These are phyloP conservation scores for Ceratocystis destructans DNA, from an alignment of 2,329 filamentous ascomycete species.

Conservation along the genomic window DNA sequence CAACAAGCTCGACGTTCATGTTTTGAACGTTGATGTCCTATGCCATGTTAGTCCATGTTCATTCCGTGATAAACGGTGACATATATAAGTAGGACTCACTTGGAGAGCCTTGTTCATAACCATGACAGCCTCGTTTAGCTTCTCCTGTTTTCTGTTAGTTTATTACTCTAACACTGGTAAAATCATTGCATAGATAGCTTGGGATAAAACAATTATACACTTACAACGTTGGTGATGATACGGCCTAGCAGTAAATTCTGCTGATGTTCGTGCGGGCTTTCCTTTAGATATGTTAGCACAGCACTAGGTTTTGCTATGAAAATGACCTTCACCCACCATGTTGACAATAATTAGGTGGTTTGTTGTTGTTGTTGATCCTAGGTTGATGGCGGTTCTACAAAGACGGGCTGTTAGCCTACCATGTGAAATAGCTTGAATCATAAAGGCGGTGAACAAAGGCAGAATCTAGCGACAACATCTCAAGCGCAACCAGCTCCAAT, in stretches of 20 bases:
- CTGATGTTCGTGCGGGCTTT: slow-evolving; percentile 95
- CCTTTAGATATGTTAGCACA: slow-evolving; percentile 34
- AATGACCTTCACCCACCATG: background rate
- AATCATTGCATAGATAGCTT: too few relatives aligned
- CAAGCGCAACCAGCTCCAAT: background rate
- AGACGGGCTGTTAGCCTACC: background rate
- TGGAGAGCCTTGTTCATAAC: slow-evolving; percentile 87
- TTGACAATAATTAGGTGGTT: background rate
- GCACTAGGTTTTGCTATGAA: background rate
- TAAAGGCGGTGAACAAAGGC: slow-evolving; percentile 18
- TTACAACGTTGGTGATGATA: slow-evolving; percentile 93
- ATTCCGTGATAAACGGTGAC: background rate
- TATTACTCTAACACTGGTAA: background rate
- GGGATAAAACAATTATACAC: slow-evolving; percentile 26
- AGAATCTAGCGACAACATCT: slow-evolving; percentile 13
- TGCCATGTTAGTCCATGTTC: background rate
- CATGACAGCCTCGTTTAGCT: slow-evolving; percentile 87
- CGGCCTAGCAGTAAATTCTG: slow-evolving; percentile 85
- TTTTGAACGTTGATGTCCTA: slow-evolving; percentile 97
- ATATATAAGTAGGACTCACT: slow-evolving; percentile 31
- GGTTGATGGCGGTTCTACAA: background rate
- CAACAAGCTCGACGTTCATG: slow-evolving; percentile 95
- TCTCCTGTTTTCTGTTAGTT: slow-evolving; percentile 50
- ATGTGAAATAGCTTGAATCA: background rate
- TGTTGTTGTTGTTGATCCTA: background rate